Base-by-base conservation (phyloP, 2,329 filamentous ascomycete species). In the Phaeophleospora eucalypticola region DNA sequence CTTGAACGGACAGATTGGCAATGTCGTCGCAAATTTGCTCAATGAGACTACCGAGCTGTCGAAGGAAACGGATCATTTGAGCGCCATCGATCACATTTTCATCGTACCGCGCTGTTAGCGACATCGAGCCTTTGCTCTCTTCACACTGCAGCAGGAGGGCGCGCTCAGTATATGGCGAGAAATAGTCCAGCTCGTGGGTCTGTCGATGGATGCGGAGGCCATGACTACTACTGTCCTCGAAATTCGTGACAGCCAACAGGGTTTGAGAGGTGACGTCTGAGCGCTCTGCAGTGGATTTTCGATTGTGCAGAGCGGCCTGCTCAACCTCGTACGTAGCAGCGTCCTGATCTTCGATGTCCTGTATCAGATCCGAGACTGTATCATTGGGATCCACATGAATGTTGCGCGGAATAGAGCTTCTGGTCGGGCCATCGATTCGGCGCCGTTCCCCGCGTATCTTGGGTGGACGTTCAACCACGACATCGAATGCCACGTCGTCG, bases 71-170 rank as follows among this genome's bases (percentile, higher is more conserved):
- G 14, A 29, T 2, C 4, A 45, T 37, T 20, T 38, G 33, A 27
- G 33, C 16, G 2, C 17, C 42, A 32, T 45, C 35, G 10, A 45
- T 45, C 33, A 45, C 42, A 17, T 38, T 15, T 4, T 33, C 33
- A 19, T 45, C 42, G 18, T 45, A 45, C 33, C 18, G 33, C 8
- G 42, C 42, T 2, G 38, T 9, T 15, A 45, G 19, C 29, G 42
- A 37, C 42, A 45, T 17, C 14, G 33, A 45, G 16, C 21, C 15
- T 10, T n/a, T 12, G 16, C 33, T 45, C 20, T 16, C 14, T 34
- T 38, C 33, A 20, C 34, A 45, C 6, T 45, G 33, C n/a, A 45
- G 42, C 42, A 45, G 14, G 21, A 45, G 42, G 12, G 42, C 42
- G 16, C 42, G 42, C 37, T 45, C 34, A 8, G 42, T 38, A 18